Evolutionary conservation across 1,284 basidiomycete species (phyloP), one percentile per base, ranked within the genome.

Genomic region (Sanguinoderma infundibulare): DNA sequence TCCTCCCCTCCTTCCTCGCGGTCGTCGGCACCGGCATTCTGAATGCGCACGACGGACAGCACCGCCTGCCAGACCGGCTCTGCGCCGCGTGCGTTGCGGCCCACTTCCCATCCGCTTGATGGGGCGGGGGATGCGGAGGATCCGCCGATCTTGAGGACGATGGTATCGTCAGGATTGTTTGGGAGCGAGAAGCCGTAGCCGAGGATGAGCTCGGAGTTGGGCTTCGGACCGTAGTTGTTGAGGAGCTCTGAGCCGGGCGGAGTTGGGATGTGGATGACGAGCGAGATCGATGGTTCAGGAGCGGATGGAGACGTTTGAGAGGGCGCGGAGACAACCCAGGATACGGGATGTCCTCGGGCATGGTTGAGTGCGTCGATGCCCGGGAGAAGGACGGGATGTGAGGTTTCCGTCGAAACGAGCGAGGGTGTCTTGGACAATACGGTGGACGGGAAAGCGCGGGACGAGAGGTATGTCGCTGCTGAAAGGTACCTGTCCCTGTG

Each of bases 281-380:
- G 70, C 3, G 76, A 70, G 46, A 78, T 70, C 51, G 39, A 65
- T 58, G 52, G 66, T 57, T 56, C 69, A 8, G 17, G 32, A 12
- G 57, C 28, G 3, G 53, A 24, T 8, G 35, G 15, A 10, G 15
- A 24, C 12, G 52, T 36, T 10, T 36, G 22, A 0, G 46, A 40
- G 6, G 51, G 12, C 38, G 39, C 20, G 8, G 81, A 81, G 20
- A 91, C 84, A 10, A 88, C 75, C 95, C 95, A 97, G 0, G 92
- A 89, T 39, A 96, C 91, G 1, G 85, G 87, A 57, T 86, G 84
- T 4, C 76, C 87, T 40, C 84, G 87, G 44, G 79, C 85, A 73
- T 96, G 95, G 70, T 97, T 97, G 53, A 96, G 78, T 6, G 89
- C 79, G 74, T 97, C 95, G 24, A 96, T 79, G 0, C 92, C 93